phyloP scores from a whole-genome alignment of 352 stramenopile genomes.

The Pythium aquatile region DNA sequence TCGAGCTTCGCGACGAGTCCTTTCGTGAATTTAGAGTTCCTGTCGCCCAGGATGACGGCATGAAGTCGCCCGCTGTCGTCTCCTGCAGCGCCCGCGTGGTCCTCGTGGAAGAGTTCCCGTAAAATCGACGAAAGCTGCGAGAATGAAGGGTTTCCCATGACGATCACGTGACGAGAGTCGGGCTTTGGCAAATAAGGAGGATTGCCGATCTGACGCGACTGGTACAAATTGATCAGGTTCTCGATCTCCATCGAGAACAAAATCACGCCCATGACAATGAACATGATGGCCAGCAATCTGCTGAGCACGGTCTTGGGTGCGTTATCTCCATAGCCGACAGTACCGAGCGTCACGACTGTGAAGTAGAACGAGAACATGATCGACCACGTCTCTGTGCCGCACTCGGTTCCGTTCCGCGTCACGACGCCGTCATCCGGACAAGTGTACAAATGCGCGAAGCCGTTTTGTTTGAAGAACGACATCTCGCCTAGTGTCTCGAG shows the following conservation, averaged over 20 bases:
- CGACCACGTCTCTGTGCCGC: conserved; percentile 70
- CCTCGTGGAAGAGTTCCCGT: conserved; percentile 86
- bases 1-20: conserved; percentile 69
- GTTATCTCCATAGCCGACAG: conserved; percentile 87
- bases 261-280: conserved; percentile 87
- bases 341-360: conserved; percentile 87
- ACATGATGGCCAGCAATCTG: conserved; percentile 82
- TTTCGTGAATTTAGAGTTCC: conserved; percentile 70
- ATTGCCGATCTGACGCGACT: conserved; percentile 78
- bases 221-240: conserved; percentile 85
- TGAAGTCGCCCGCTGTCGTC: conserved; percentile 45
- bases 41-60: conserved; percentile 68
- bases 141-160: conserved; percentile 85
- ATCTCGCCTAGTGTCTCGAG: conserved; percentile 87
- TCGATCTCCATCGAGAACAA: conserved; percentile 89
- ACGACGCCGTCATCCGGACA: conserved; percentile 56
- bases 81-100: conserved; percentile 53
- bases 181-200: conserved; percentile 67
- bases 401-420: conserved; percentile 47
- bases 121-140: conserved; percentile 80
- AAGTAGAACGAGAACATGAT: conserved; percentile 91
- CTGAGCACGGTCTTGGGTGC: conserved; percentile 79
- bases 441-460: conserved; percentile 80
- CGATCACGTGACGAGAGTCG: conserved; percentile 68
- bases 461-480: conserved; percentile 71